Percentiles rank a stretch among this genome's conserved stretches.
Conservation (phyloP, 345 rosid species). For the Punica granatum region DNA sequence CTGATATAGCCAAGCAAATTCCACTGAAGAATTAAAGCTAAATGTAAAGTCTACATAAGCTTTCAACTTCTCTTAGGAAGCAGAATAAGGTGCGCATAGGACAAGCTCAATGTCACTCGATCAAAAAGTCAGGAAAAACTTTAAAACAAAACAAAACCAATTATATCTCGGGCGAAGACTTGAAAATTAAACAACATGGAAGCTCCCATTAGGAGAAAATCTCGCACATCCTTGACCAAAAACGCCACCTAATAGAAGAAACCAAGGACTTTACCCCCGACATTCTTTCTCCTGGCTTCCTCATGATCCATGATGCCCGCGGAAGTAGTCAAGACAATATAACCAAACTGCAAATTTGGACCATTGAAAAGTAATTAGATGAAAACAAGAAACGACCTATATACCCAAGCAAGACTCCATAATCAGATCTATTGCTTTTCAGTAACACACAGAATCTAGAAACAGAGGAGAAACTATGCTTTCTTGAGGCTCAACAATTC, state of each 20-base stretch:
- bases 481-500: neutral
- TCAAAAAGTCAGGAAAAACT: neutral
- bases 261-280: conserved; percentile 17
- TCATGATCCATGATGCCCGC: conserved; percentile 28
- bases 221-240: neutral
- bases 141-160: neutral
- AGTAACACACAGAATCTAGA: neutral
- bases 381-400: neutral
- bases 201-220: neutral
- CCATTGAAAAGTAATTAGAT: neutral
- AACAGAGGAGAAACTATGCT: neutral
- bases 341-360: conserved; percentile 19
- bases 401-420: neutral
- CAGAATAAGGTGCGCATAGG: neutral
- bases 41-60: neutral
- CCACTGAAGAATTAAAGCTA: neutral
- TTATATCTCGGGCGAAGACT: neutral
- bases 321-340: conserved; percentile 21
- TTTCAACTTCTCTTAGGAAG: neutral
- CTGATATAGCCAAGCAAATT: neutral
- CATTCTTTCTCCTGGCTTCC: conserved; percentile 21
- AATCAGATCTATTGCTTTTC: neutral
- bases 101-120: neutral
- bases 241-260: conserved; percentile 16
- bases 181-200: neutral